Base-by-base conservation (phyloP, 306 rosid species). In the Oxytropis ochrocephala region DNA sequence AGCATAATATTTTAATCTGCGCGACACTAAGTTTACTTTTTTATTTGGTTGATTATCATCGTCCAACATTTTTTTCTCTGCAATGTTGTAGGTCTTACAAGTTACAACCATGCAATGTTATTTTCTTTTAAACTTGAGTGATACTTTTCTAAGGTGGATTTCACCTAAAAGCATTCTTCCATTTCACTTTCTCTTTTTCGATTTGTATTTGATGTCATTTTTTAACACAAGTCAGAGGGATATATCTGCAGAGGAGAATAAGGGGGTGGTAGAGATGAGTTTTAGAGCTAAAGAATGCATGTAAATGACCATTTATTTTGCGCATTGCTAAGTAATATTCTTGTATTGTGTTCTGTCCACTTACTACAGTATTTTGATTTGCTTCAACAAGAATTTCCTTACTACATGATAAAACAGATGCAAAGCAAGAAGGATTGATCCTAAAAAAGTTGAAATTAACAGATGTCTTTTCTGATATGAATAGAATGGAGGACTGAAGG, bases 401-500 rank as follows among this genome's bases (percentile, higher is more conserved):
- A 88, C 86, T 60, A 51, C 59, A 24, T 43, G 17, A 29, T 55
- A 38, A 30, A 73, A 66, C 77, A 93, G 98, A 88, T 78, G 78
- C 83, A 60, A 82, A 79, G 76, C 98, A 90, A 76, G 97, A 93
- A 81, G 77, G 12, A 44, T 51, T 83, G 82, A 88, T 93, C 82
- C 85, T 86, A 21, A 77, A 82, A 64, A 93, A 85, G 84, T 79
- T 93, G 75, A 80, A 74, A 67, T 86, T 88, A 52, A 75, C 78
- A 17, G 86, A 86, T 60, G 83, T 80, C 43, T 73, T 83, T 48
- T 60, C 86, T 62, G 84, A 79, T 16, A 64, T 73, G 77, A 77
- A 67, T 69, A 51, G 29, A 63, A 70, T 11, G 47, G 79, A 46
- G 70, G 64, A 36, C 11, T 82, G 80, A 78, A 75, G 51, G 38